Base-by-base conservation (phyloP, 106 monocot genomes). In the Amphibolis antarctica region DNA sequence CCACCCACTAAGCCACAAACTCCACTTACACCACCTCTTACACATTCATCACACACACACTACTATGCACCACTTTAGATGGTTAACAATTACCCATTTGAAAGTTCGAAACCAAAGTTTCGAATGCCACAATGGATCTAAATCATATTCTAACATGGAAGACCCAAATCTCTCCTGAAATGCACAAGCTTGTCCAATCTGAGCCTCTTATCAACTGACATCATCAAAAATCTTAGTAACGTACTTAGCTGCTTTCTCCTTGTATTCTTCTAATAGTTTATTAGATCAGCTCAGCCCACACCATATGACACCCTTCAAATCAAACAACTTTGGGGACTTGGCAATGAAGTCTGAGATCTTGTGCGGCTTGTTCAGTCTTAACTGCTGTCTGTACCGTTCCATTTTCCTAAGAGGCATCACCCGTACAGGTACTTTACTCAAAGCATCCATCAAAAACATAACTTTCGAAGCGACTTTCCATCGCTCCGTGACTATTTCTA, bases 191-290 rank as follows among this genome's bases (percentile, higher is more conserved):
- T 98, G 61, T 98, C 86, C 15, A 90, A 59, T 3, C 64, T 77
- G 45, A 98, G 78, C 69, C 80, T 78, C 69, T 77, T 90, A 23
- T 90, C 80, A 9, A 87, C 71, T 1, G 96, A 90, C 84, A 90
- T 83, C 86, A 86, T 86, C 74, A 86, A 55, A 17, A 86, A 53
- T 56, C 86, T 70, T 1, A n/a, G 86, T 72, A 12, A 86, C 71
- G 63, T 77, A 62, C 48, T 86, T 80, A 26, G 69, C 82, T 0
- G 77, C 86, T 53, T 60, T 82, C 7, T 74, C 71, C 1, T 74
- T 53, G 63, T 86, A 71, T 53, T 60, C 48, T 54, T 80, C 77
- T n/a, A 80, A 62, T 23, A 86, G 77, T 28, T 62, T 46, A 12
- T 31, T 63, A 86, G 72, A 13, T 59, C 30, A 15, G 77, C 79